Evolutionary conservation across 108 stramenopile species (phyloP), one percentile per base, ranked within the genome.

Genomic region (Cyclotella distinguenda): DNA sequence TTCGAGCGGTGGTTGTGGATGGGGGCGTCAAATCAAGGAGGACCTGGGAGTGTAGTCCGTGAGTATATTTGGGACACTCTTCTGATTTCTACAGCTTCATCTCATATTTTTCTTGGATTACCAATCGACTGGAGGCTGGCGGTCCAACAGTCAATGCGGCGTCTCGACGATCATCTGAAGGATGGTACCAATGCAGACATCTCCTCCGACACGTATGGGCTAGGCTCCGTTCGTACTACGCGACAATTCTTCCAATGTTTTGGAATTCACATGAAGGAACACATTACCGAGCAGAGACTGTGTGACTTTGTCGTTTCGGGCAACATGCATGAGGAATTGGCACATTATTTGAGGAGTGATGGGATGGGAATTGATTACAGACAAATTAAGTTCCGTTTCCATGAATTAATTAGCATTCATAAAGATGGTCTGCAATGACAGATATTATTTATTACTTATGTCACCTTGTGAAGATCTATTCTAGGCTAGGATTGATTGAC

Each of bases 311-410:
- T 82, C 21, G 30, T 36, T 21, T 60, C 52, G 6, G 74, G 61
- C 15, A 67, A 60, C 38, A 77, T 83, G 77, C 84, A 85, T 32
- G 52, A 63, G 34, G 36, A 64, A 25, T 85, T 79, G 30, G 51
- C 34, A 33, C 65, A 57, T 15, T 48, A 63, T 53, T 38, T 84
- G 42, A 60, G 82, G 56, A 52, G 39, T 22, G 70, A 88, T 70
- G 78, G 70, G 16, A 84, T 81, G 73, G 87, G 82, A 7, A 78
- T 85, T 15, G 82, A 88, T 43, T 88, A 88, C 58, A 54, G 75
- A 34, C 38, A 61, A 31, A 82, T 86, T 21, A 64, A 53, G 18
- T 86, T 72, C 57, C 66, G 72, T 9, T 79, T 79, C 43, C 61
- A 79, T 42, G 78, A 79, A 28, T 38, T 66, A 23, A 66, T 66